Evolutionary conservation across 2,329 filamentous ascomycete species (phyloP), one percentile per base, ranked within the genome.

Genomic region (Alternaria panax): DNA sequence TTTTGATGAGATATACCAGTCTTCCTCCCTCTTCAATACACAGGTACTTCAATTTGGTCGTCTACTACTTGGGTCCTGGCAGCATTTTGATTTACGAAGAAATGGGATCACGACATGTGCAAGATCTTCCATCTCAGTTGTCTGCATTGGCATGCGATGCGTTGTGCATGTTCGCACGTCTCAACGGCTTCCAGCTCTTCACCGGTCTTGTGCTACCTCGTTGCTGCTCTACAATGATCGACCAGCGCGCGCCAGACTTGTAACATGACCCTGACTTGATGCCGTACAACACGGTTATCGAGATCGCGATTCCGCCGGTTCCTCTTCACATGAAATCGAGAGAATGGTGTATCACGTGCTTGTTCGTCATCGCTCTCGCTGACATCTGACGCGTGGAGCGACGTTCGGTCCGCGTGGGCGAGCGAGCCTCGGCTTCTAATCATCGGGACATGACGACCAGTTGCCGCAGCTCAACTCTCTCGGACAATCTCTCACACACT

Each of bases 351-450:
- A 57, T 28, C 48, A 56, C 50, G 34, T 53, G 42, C 14, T 51
- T n/a, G 12, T 30, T 42, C n/a, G 42, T 58, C 55, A 42, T 40
- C 36, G 32, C 32, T 43, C 16, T 41, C 16, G 27, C 43, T 48
- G 34, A 18, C 55, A 54, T 46, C 50, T 58, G 55, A 58, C 51
- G 51, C 43, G 51, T 54, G 56, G 56, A 51, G 56, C 51, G 34
- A 48, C 16, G 45, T 56, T 56, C 66, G 62, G 60, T 56, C 57
- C 62, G 60, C 46, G 32, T 36, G 43, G 38, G 38, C 40, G 56
- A 47, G 36, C 45, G 61, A 65, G 67, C 67, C 67, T 70, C 67
- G 67, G 67, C 67, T 60, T 65, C 54, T 60, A 62, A 38, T 58
- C 40, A 46, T 46, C 52, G 46, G 46, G 52, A 46, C 46, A 27